Percentiles rank a stretch among this genome's conserved stretches.
phyloP scores from a whole-genome alignment of 352 stramenopile genomes.

The Blastocystis sp. region DNA sequence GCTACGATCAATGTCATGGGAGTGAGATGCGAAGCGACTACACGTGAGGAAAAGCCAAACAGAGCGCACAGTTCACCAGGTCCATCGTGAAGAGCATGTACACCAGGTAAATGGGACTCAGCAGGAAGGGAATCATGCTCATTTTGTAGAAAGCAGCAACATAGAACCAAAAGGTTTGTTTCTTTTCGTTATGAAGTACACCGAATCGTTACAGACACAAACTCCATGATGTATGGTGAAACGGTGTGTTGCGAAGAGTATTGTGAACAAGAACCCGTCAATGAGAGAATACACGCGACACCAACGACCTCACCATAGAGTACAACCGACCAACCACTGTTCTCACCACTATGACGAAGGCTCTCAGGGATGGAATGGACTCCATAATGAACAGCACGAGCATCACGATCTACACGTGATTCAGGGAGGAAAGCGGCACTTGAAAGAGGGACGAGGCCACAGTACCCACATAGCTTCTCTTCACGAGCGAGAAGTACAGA shows the following conservation, averaged over 20 bases:
- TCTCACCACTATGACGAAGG: background rate
- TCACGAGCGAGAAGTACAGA: background rate
- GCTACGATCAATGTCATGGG: slow-evolving; percentile 12
- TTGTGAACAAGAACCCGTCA: background rate
- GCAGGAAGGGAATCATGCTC: slow-evolving; percentile 56
- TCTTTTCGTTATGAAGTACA: background rate
- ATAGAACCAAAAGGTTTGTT: slow-evolving; percentile 68
- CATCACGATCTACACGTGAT: background rate
- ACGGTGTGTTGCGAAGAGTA: background rate
- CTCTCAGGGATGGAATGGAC: background rate
- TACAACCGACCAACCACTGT: background rate
- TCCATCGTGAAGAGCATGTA: slow-evolving; percentile 67
- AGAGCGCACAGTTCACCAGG: slow-evolving; percentile 6
- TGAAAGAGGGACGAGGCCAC: slow-evolving; percentile 3
- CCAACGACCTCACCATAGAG: background rate
- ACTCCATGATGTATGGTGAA: background rate
- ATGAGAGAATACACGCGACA: background rate
- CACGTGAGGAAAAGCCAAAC: background rate
- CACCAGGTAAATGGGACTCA: slow-evolving; percentile 50
- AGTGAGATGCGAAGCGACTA: slow-evolving; percentile 21
- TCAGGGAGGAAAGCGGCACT: background rate
- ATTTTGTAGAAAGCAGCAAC: slow-evolving; percentile 65
- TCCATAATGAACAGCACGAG: background rate
- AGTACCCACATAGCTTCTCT: background rate
- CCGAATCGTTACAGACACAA: background rate